phyloP scores from a whole-genome alignment of 2,329 filamentous ascomycete species.

The Coniochaeta prunicola region DNA sequence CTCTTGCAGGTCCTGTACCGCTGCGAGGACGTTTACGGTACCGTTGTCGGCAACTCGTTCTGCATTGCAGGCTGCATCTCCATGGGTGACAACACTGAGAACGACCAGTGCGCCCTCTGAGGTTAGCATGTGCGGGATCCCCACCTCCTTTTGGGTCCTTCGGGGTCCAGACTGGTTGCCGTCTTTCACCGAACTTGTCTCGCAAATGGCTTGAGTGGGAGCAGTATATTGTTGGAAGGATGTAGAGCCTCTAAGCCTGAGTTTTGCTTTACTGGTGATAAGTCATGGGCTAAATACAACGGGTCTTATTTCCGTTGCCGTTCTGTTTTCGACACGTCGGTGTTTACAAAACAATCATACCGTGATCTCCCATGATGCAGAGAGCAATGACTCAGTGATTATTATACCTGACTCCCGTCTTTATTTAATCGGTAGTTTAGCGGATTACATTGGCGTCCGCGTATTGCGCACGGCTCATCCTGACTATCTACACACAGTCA shows the following conservation, averaged over 20 bases:
- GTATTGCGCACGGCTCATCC: too few relatives aligned
- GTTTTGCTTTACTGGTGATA: neutral
- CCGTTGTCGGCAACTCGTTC: constrained; percentile 10
- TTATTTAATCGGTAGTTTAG: too few relatives aligned
- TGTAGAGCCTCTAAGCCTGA: neutral
- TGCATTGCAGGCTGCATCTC: constrained; percentile 10
- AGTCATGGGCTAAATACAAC: neutral
- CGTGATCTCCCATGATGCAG: too few relatives aligned
- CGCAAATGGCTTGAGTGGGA: neutral
- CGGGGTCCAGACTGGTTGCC: neutral
- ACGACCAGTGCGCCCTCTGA: constrained; percentile 12
- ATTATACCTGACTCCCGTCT: too few relatives aligned
- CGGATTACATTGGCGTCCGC: too few relatives aligned
- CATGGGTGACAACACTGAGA: constrained; percentile 2
- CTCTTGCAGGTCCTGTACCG: constrained; percentile 10
- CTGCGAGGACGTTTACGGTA: constrained; percentile 8
- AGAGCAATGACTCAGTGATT: too few relatives aligned
- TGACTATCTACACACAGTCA: too few relatives aligned
- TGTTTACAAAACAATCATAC: too few relatives aligned
- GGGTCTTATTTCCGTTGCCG: neutral
- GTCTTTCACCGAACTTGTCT: neutral
- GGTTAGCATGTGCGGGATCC: constrained; percentile 3
- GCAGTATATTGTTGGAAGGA: neutral
- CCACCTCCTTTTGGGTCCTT: neutral
- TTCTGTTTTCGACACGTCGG: too few relatives aligned